Evolutionary conservation across 148 eudicot genomes (phyloP), one percentile per base, ranked within the genome.

Genomic region (Drosera capensis): DNA sequence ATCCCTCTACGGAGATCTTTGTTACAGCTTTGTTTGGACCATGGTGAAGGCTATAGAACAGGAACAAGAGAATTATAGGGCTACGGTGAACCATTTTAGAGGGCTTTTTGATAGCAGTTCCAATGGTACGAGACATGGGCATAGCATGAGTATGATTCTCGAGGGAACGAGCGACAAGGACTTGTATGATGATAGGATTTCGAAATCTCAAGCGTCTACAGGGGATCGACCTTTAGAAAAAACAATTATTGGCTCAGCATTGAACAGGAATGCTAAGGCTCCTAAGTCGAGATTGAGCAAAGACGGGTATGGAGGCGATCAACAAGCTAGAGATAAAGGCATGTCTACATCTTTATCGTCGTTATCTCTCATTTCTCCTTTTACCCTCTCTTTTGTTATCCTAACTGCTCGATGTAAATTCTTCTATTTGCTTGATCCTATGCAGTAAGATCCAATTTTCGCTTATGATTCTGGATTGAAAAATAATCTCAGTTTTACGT

Each of bases 111-210:
- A 20, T 15, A 54, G 47, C 7, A 38, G 17, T 48, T 35, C 29
- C 14, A 54, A 20, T 23, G 44, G 49, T 13, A 30, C 45, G 26
- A 59, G 52, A 31, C 70, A 50, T 44, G 48, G 51, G 4, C 60
- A 51, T 54, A 18, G 59, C 2, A 53, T 22, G 12, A 72, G 78
- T 35, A 31, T 68, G 78, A 47, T 59, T 23, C 2, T 57, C 0
- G 72, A 72, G 9, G 56, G 58, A 25, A 42, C 60, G 18, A 48
- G 38, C 21, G 2, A 23, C 0, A 60, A 70, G 2, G 71, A 65
- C 0, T 13, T 52, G 43, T 37, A 38, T 1, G 70, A 60, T 22
- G 74, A 70, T 16, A 51, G 60, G 2, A 19, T 34, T 18, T 48
- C 54, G 2, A 53, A 19, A 45, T 46, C 29, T 31, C 46, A 45